These are phyloP conservation scores for Pisolithus marmoratus DNA, from an alignment of 768 basidiomycete genomes.

Conservation along the genomic window DNA sequence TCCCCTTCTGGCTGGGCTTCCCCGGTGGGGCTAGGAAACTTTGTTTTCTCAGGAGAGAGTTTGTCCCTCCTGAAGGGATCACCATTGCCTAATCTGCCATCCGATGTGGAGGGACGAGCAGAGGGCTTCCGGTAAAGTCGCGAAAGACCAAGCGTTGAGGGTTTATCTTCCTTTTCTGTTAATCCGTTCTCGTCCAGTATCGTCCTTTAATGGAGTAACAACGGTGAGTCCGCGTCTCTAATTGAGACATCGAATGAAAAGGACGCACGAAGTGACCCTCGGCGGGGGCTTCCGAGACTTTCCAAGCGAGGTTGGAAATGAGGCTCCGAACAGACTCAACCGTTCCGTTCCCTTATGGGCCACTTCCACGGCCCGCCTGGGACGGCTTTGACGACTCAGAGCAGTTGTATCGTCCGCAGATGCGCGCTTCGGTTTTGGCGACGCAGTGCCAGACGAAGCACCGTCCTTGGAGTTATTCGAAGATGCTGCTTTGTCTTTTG, in stretches of 20 bases:
- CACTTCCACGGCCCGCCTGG: slow-evolving; percentile 47
- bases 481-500: slow-evolving; percentile 29
- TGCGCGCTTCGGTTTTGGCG: slow-evolving; percentile 18
- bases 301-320: slow-evolving; percentile 55
- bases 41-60: slow-evolving; percentile 14
- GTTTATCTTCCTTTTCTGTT: slow-evolving; percentile 34
- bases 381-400: slow-evolving; percentile 34
- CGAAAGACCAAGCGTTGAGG: slow-evolving; percentile 41
- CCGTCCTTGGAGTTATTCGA: slow-evolving; percentile 23
- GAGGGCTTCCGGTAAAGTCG: slow-evolving; percentile 44
- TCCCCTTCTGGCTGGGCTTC: slow-evolving; percentile 10
- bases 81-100: slow-evolving; percentile 24
- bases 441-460: slow-evolving; percentile 16
- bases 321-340: slow-evolving; percentile 77
- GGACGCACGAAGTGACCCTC: slow-evolving; percentile 55
- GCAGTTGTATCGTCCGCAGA: slow-evolving; percentile 19
- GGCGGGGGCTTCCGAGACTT: slow-evolving; percentile 80
- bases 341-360: slow-evolving; percentile 46
- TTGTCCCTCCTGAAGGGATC: slow-evolving; percentile 22
- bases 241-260: slow-evolving; percentile 5
- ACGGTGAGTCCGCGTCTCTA: not conserved
- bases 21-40: slow-evolving; percentile 6
- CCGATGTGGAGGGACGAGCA: slow-evolving; percentile 37
- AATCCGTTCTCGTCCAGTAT: slow-evolving; percentile 29
- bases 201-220: slow-evolving; percentile 15